Evolutionary conservation across 371 early-diverging fungal species (phyloP).

Genomic region (Capillidium heterosporum): DNA sequence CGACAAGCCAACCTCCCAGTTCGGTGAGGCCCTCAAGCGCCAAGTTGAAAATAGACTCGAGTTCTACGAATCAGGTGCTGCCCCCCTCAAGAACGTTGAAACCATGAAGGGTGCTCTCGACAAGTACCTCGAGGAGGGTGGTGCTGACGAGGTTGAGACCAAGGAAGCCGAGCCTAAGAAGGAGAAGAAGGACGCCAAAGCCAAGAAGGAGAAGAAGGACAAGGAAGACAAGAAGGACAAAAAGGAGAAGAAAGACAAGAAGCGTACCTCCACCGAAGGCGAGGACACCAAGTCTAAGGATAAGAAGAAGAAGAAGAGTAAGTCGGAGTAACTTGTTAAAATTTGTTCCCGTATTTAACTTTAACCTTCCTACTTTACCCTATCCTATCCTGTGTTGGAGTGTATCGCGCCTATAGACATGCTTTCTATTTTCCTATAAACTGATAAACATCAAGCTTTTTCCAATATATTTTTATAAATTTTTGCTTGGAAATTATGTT

Average conservation of each 20-base stretch:
- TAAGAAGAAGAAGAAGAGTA: conserved; percentile 15
- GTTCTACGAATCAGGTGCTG: conserved; percentile 79
- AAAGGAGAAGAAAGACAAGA: conserved; percentile 1
- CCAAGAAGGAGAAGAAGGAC: conserved; percentile 15
- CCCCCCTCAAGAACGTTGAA: conserved; percentile 81
- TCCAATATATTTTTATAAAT: too few species aligned
- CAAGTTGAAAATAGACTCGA: conserved; percentile 93
- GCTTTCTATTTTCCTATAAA: too few species aligned
- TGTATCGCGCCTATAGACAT: too few species aligned
- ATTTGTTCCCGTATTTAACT: too few species aligned
- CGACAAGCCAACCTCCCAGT: conserved; percentile 68
- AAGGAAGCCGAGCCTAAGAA: conserved; percentile 13
- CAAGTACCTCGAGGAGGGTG: conserved; percentile 31
- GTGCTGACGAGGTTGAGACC: conserved; percentile 17
- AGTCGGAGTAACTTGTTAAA: conserved; percentile 2
- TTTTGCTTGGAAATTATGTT: too few species aligned
- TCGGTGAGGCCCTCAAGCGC: conserved; percentile 87
- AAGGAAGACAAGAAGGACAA: conserved; percentile 9
- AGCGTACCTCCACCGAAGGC: not conserved
- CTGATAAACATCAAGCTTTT: too few species aligned
- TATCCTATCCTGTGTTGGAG: too few species aligned
- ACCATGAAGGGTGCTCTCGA: conserved; percentile 82
- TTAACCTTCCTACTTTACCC: too few species aligned
- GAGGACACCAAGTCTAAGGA: conserved; percentile 13
- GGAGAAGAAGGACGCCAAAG: conserved; percentile 13